A percentile compares a stretch with the other conserved stretches of the same genome.
phyloP scores from a whole-genome alignment of 108 stramenopile species.

The Pseudonitzschia delicatissima region DNA sequence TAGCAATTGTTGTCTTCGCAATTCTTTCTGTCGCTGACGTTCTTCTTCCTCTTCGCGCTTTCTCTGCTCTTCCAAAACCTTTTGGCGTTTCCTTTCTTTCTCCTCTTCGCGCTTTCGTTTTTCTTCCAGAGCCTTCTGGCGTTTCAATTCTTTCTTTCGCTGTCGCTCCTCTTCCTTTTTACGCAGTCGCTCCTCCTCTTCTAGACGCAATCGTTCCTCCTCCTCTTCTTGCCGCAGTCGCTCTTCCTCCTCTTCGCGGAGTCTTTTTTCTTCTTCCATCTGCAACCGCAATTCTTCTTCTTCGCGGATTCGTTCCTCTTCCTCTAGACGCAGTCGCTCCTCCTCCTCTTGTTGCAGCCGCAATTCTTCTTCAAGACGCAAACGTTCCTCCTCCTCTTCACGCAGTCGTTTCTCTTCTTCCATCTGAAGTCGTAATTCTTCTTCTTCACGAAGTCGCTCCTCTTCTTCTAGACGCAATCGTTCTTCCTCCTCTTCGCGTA shows the following conservation, averaged over 20 bases:
- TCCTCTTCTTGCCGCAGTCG: too few species aligned
- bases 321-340: background rate
- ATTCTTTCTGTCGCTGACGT: background rate
- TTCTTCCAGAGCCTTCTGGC: background rate
- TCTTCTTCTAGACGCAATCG: too few species aligned
- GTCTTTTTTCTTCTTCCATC: constrained; percentile 1
- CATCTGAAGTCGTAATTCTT: background rate
- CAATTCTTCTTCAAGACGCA: too few species aligned
- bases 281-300: background rate
- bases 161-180: constrained; percentile 1
- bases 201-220: background rate
- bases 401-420: background rate
- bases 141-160: too few species aligned
- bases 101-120: background rate
- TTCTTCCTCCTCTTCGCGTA: too few species aligned
- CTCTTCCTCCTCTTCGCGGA: background rate
- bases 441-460: too few species aligned
- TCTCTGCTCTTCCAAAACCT: background rate
- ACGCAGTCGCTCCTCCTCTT: background rate
- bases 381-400: background rate
- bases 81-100: constrained; percentile 5
- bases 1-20: constrained; percentile 5
- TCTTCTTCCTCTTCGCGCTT: constrained; percentile 12
- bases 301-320: constrained; percentile 5
- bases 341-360: constrained; percentile 1